Conservation (phyloP, 331 rosid species). For the Cydonia oblonga region DNA sequence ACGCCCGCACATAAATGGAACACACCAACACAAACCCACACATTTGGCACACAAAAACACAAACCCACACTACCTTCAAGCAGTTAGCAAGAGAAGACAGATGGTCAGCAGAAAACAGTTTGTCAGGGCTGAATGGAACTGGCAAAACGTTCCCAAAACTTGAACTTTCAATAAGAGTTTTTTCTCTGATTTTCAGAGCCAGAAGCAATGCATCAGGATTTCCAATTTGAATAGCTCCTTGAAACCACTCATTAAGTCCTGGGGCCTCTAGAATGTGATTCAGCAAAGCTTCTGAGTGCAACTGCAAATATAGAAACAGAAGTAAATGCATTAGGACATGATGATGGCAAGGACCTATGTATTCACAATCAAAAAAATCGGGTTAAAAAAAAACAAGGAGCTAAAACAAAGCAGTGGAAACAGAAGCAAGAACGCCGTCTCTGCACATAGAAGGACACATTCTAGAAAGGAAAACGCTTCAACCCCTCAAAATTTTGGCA, state of each 20-base stretch:
- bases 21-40: background rate
- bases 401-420: background rate
- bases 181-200: constrained; percentile 58
- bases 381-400: background rate
- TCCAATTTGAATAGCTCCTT: constrained; percentile 56
- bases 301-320: constrained; percentile 36
- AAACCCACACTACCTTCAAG: constrained; percentile 52
- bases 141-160: constrained; percentile 58
- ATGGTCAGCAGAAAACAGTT: constrained; percentile 55
- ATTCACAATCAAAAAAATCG: background rate
- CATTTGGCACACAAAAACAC: background rate
- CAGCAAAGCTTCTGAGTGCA: constrained; percentile 43
- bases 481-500: background rate
- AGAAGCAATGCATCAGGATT: constrained; percentile 90
- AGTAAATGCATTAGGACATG: background rate
- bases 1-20: background rate
- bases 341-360: background rate
- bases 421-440: background rate
- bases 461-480: background rate
- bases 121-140: constrained; percentile 47
- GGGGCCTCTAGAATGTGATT: constrained; percentile 67
- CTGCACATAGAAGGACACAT: background rate
- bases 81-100: constrained; percentile 58
- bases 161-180: constrained; percentile 31
- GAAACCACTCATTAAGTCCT: constrained; percentile 73